Conservation (phyloP, 306 rosid genomes). For the Cyclanthera cordifolia region DNA sequence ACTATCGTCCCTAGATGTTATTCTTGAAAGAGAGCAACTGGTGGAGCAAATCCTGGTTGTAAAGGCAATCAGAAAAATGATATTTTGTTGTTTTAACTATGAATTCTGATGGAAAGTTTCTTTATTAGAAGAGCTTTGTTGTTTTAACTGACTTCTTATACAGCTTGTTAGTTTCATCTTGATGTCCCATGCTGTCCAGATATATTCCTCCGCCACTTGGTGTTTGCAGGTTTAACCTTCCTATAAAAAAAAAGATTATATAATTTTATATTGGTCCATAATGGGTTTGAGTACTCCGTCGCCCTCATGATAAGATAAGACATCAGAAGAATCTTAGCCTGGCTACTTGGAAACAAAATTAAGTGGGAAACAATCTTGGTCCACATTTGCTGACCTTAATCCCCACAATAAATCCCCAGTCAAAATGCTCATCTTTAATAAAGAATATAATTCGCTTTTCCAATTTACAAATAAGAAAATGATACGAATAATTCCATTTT, state of each 20-base stretch:
- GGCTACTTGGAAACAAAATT: constrained; percentile 25
- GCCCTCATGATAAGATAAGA: constrained; percentile 33
- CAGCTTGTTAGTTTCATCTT: background rate
- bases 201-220: constrained; percentile 9
- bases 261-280: constrained; percentile 28
- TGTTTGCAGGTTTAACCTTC: constrained; percentile 22
- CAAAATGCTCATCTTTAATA: constrained; percentile 26
- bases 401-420: constrained; percentile 35
- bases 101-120: background rate
- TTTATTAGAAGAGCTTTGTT: background rate
- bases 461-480: constrained; percentile 6
- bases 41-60: too few species aligned
- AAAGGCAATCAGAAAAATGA: background rate
- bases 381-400: constrained; percentile 39
- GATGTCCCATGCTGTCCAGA: background rate
- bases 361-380: constrained; percentile 62
- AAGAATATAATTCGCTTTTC: constrained; percentile 21
- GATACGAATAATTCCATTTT: constrained; percentile 17
- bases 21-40: too few species aligned
- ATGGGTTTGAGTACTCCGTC: constrained; percentile 39
- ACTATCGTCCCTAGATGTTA: too few species aligned
- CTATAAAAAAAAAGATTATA: background rate
- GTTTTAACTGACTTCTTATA: constrained; percentile 1
- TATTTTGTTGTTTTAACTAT: background rate
- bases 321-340: constrained; percentile 24